phyloP scores from a whole-genome alignment of 176 grass and related monocot genomes.

The Elymus sibiricus region DNA sequence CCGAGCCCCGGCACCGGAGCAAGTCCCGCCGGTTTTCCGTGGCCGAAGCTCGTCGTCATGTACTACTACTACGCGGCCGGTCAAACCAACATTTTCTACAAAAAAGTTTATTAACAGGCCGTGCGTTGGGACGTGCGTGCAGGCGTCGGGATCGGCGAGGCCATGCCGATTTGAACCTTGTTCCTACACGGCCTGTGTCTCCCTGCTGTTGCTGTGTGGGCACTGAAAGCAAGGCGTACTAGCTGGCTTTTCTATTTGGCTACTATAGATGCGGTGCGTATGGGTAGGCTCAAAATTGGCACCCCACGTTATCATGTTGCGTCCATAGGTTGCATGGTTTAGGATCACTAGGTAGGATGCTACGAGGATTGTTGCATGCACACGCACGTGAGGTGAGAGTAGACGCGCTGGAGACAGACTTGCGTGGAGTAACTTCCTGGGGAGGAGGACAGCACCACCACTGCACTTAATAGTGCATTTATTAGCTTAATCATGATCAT shows the following conservation, averaged over 20 bases:
- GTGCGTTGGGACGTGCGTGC: background rate
- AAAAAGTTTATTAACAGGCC: background rate
- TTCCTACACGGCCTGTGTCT: too few species aligned
- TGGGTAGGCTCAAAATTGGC: background rate
- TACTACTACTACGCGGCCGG: background rate
- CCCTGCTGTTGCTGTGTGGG: background rate
- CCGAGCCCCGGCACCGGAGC: constrained; percentile 21
- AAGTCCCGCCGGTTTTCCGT: constrained; percentile 40
- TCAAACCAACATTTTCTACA: constrained; percentile 8
- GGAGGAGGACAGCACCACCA: too few species aligned
- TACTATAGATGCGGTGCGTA: background rate
- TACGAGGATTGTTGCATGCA: too few species aligned
- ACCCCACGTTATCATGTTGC: background rate
- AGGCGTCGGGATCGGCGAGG: constrained; percentile 16
- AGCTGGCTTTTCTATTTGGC: background rate
- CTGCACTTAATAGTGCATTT: too few species aligned
- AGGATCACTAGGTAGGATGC: background rate
- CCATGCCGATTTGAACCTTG: too few species aligned
- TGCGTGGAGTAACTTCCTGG: too few species aligned
- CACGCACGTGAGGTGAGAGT: too few species aligned
- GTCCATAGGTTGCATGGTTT: background rate
- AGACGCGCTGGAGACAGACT: too few species aligned
- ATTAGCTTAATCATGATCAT: too few species aligned
- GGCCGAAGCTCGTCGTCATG: constrained; percentile 28
- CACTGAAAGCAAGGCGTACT: constrained; percentile 26